Percentiles rank a stretch among this genome's conserved stretches.
phyloP scores from a whole-genome alignment of 2,329 filamentous ascomycete genomes.

The Pezicula carpinea region DNA sequence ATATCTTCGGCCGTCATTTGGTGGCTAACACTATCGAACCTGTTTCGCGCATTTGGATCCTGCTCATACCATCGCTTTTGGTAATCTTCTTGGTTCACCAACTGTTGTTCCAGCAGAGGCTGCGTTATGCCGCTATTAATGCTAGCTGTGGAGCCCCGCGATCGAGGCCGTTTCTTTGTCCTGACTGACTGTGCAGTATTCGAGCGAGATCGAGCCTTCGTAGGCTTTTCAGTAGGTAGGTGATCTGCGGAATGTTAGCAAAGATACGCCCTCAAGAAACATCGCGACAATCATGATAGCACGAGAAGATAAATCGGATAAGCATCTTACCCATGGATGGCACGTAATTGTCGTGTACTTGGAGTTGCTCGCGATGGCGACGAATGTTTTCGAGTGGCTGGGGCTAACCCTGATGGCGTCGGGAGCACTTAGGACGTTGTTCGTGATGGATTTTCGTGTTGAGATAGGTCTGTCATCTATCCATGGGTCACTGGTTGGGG shows the following conservation, averaged over 20 bases:
- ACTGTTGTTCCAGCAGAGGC: constrained; percentile 25
- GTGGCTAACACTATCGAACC: constrained; percentile 23
- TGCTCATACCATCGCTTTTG: constrained; percentile 29
- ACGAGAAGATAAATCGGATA: background rate
- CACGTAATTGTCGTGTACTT: constrained; percentile 9
- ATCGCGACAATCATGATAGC: background rate
- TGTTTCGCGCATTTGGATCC: constrained; percentile 23
- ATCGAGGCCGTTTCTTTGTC: constrained; percentile 38
- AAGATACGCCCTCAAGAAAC: background rate
- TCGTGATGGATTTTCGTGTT: too few species aligned
- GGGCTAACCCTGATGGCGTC: too few species aligned
- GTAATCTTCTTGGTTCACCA: constrained; percentile 20
- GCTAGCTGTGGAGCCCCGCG: constrained; percentile 44
- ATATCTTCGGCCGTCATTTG: constrained; percentile 53
- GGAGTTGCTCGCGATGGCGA: constrained; percentile 5
- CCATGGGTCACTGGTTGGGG: too few species aligned
- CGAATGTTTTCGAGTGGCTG: too few species aligned
- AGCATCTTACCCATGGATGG: constrained; percentile 24
- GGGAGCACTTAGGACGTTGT: too few species aligned
- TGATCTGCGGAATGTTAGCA: constrained; percentile 24
- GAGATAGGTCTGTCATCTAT: too few species aligned
- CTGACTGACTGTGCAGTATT: constrained; percentile 39
- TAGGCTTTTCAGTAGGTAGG: constrained; percentile 29
- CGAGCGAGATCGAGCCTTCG: constrained; percentile 38
- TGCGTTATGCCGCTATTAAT: constrained; percentile 31